A percentile compares a stretch with the other conserved stretches of the same genome.
These are phyloP conservation scores for Laburnicola sp. DNA, from an alignment of 2,329 filamentous ascomycete species.

Conservation along the genomic window DNA sequence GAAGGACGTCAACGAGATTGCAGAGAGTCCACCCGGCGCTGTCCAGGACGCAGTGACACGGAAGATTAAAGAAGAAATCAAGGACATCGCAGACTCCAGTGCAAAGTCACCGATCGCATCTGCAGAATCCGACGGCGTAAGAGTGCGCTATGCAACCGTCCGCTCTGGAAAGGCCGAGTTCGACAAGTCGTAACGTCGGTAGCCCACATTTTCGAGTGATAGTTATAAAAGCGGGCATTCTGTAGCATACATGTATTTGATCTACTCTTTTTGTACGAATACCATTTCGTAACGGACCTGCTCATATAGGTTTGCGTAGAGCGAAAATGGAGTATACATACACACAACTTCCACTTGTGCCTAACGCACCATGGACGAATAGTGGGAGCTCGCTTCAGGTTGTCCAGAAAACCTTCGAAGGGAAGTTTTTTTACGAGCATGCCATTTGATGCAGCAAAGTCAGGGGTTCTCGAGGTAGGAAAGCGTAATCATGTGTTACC, in stretches of 20 bases:
- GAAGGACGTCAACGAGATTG: slow-evolving; percentile 86
- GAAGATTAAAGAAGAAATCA: slow-evolving; percentile 44
- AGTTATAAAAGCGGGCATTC: background rate
- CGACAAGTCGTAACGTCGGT: slow-evolving; percentile 12
- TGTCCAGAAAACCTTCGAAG: too few species aligned
- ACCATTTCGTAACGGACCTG: background rate
- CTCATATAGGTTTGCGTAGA: too few species aligned
- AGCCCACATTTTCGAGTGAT: background rate
- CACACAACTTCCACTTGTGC: too few species aligned
- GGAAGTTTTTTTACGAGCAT: too few species aligned
- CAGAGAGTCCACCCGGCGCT: slow-evolving; percentile 74
- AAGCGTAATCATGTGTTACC: too few species aligned
- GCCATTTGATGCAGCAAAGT: too few species aligned
- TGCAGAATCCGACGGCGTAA: slow-evolving; percentile 14
- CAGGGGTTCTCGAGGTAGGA: too few species aligned
- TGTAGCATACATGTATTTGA: slow-evolving; percentile 13
- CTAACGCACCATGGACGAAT: too few species aligned
- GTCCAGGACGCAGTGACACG: slow-evolving; percentile 58
- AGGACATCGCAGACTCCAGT: slow-evolving; percentile 30
- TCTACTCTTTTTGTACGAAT: slow-evolving; percentile 3
- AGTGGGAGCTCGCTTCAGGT: too few species aligned
- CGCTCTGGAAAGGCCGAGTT: slow-evolving; percentile 34
- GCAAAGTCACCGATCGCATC: slow-evolving; percentile 19
- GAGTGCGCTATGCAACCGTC: slow-evolving; percentile 32
- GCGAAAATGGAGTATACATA: too few species aligned